phyloP scores from a whole-genome alignment of 768 basidiomycete species.

The Naematelia encephala region DNA sequence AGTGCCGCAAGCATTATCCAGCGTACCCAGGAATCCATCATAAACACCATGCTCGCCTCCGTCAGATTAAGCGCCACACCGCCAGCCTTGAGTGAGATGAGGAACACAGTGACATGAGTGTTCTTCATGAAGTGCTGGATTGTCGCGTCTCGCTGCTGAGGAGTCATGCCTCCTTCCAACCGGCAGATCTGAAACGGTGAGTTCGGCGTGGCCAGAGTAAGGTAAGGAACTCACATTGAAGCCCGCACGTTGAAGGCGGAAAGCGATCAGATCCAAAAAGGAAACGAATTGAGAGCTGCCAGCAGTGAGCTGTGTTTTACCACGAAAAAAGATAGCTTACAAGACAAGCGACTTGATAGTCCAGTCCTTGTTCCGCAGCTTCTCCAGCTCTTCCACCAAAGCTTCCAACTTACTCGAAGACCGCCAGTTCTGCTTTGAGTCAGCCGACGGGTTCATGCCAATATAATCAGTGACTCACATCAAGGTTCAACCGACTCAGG shows the following conservation, averaged over 20 bases:
- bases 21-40: conserved; percentile 83
- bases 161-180: conserved; percentile 94
- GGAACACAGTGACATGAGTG: conserved; percentile 92
- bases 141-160: conserved; percentile 88
- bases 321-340: conserved; percentile 21
- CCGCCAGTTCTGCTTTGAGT: conserved; percentile 65
- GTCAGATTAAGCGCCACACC: conserved; percentile 58
- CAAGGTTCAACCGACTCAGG: conserved; percentile 79
- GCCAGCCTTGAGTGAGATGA: conserved; percentile 89
- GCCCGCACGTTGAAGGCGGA: conserved; percentile 82
- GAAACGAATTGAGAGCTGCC: conserved; percentile 49
- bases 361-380: conserved; percentile 74
- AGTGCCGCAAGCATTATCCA: background rate
- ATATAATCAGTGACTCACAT: conserved; percentile 47
- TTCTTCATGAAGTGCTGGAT: conserved; percentile 95
- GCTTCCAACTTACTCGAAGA: conserved; percentile 98
- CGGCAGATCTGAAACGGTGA: conserved; percentile 68
- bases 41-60: conserved; percentile 79
- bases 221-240: conserved; percentile 63
- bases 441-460: conserved; percentile 1
- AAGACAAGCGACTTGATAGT: conserved; percentile 97
- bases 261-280: conserved; percentile 77
- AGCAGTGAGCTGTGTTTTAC: background rate
- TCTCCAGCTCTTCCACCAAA: conserved; percentile 85
- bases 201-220: background rate